Evolutionary conservation across 148 eudicot species (phyloP).

Genomic region (Mesembryanthemum crystallinum): DNA sequence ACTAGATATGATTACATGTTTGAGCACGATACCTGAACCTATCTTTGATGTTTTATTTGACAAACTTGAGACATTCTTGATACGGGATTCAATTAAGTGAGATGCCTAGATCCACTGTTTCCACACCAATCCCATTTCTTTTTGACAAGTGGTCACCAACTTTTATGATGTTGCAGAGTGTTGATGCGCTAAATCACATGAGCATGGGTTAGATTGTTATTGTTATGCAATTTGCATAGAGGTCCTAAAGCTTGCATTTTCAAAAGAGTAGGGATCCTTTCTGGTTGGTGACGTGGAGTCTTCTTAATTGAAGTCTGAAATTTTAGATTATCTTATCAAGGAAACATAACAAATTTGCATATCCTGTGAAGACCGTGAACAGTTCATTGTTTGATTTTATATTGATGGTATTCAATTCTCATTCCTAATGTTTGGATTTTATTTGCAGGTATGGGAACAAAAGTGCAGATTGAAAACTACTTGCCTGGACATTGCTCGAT

Average conservation of each 20-base stretch:
- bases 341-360: neutral
- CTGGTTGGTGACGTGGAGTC: neutral
- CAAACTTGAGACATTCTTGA: neutral
- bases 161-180: neutral
- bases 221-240: neutral
- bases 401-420: constrained; percentile 8
- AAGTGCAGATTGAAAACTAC: constrained; percentile 60
- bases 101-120: neutral
- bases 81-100: neutral
- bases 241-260: neutral
- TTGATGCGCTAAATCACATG: neutral
- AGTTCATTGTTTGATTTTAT: neutral
- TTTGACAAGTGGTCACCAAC: neutral
- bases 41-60: neutral
- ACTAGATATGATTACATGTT: neutral
- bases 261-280: neutral
- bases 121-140: neutral
- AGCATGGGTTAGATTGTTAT: neutral
- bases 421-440: constrained; percentile 19
- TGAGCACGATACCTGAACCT: neutral
- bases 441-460: constrained; percentile 76
- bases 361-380: neutral
- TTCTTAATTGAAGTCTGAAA: constrained; percentile 6
- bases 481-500: constrained; percentile 61
- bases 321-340: neutral